Percentiles rank a stretch among this genome's conserved stretches.
Conservation (phyloP, 225 moss, liverwort and hornwort species). For the Anthoceros angustus region DNA sequence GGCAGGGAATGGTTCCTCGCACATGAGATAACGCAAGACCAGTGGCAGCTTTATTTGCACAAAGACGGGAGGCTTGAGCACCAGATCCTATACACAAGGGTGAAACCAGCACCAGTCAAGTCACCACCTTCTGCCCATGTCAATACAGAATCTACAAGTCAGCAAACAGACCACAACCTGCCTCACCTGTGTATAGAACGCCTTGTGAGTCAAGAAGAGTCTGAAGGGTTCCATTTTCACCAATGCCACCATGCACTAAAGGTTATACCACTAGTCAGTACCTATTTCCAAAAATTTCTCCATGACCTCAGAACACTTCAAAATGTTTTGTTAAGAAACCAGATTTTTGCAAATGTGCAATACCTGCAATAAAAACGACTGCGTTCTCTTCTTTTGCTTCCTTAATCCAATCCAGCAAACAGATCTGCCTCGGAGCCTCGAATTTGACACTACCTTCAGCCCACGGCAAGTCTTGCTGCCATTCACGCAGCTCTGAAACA, state of each 20-base stretch:
- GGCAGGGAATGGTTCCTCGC: conserved; percentile 7
- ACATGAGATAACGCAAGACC: conserved; percentile 58
- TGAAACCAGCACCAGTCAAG: neutral
- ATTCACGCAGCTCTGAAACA: conserved; percentile 39
- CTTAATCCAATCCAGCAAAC: conserved; percentile 39
- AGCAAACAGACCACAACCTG: neutral
- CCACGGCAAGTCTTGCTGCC: conserved; percentile 14
- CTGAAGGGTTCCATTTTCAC: conserved; percentile 77
- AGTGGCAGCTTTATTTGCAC: conserved; percentile 85
- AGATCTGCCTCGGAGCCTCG: conserved; percentile 58
- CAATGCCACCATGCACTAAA: conserved; percentile 82
- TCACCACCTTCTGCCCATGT: neutral
- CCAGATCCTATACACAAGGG: conserved; percentile 43
- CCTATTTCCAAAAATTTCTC: neutral
- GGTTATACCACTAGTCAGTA: neutral
- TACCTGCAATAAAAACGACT: conserved; percentile 80
- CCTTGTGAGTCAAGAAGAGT: conserved; percentile 43
- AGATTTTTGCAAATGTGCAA: neutral
- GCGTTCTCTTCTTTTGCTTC: conserved; percentile 62
- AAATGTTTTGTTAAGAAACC: neutral
- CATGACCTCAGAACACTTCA: neutral
- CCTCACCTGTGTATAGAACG: conserved; percentile 58
- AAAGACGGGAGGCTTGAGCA: conserved; percentile 61
- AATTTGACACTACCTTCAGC: conserved; percentile 22
- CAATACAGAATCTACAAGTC: neutral